Percentiles rank a stretch among this genome's conserved stretches.
These are phyloP conservation scores for Evernia prunastri DNA, from an alignment of 495 filamentous ascomycete species.

Conservation along the genomic window DNA sequence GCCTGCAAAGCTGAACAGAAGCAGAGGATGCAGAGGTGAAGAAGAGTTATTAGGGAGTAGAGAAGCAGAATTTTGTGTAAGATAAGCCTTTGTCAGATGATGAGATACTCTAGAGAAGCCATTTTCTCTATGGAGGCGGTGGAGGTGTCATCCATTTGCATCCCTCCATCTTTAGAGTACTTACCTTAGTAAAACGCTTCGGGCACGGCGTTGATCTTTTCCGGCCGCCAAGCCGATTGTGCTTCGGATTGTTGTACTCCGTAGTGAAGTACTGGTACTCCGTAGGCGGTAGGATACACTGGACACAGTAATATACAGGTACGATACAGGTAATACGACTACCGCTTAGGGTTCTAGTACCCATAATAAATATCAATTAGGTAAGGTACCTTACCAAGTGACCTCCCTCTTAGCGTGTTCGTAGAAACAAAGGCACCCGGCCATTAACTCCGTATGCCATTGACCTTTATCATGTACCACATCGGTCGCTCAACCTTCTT, in stretches of 20 bases:
- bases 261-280: too few relatives aligned
- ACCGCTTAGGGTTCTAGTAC: too few relatives aligned
- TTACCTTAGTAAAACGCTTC: neutral
- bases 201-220: neutral
- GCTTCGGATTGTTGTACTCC: too few relatives aligned
- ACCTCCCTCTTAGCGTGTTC: neutral
- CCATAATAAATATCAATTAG: too few relatives aligned
- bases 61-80: neutral
- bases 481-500: neutral
- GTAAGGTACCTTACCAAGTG: too few relatives aligned
- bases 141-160: neutral
- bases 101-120: neutral
- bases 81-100: neutral
- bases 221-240: neutral
- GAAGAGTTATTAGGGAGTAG: neutral
- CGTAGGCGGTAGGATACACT: too few relatives aligned
- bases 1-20: neutral
- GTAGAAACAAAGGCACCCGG: neutral
- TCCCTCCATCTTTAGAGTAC: too few relatives aligned
- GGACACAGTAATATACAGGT: too few relatives aligned
- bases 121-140: neutral
- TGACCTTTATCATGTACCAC: neutral
- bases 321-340: too few relatives aligned
- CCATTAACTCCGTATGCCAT: too few relatives aligned
- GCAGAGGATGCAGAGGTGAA: neutral